Percentiles rank a stretch among this genome's conserved stretches.
phyloP scores from a whole-genome alignment of 805 yeast genomes.

The Isabelozyma pseudorhagii region DNA sequence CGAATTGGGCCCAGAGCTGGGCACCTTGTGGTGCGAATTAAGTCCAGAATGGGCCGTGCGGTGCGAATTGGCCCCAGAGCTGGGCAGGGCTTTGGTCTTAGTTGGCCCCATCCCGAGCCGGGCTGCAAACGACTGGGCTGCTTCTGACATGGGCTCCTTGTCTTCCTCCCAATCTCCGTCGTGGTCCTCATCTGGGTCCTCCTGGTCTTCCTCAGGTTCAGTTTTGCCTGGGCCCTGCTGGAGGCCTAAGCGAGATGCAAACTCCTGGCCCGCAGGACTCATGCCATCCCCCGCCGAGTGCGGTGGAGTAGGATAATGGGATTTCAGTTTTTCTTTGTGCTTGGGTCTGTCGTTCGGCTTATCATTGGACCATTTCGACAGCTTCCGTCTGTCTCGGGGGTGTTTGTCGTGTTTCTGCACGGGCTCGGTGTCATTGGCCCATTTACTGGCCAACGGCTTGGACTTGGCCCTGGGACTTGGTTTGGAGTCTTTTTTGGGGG shows the following conservation, averaged over 20 bases:
- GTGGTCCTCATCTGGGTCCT: neutral
- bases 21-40: neutral
- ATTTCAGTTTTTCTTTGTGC: neutral
- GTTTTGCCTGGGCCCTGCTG: neutral
- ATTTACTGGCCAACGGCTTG: conserved; percentile 24
- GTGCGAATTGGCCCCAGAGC: neutral
- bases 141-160: conserved; percentile 25
- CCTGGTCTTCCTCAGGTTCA: neutral
- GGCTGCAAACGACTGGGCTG: conserved; percentile 30
- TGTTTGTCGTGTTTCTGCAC: neutral
- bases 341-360: neutral
- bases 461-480: conserved; percentile 6
- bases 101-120: conserved; percentile 18
- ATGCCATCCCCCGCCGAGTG: conserved; percentile 3
- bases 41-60: neutral
- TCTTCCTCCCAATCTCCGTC: conserved; percentile 10
- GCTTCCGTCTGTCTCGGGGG: neutral
- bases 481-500: neutral
- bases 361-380: neutral
- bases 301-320: neutral
- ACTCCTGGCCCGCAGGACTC: conserved; percentile 8
- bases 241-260: conserved; percentile 12
- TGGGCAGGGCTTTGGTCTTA: neutral
- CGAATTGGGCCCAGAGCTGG: neutral
- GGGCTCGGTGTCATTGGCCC: conserved; percentile 22